Evolutionary conservation across 116 monocot species (phyloP).

Genomic region (Zostera marina): DNA sequence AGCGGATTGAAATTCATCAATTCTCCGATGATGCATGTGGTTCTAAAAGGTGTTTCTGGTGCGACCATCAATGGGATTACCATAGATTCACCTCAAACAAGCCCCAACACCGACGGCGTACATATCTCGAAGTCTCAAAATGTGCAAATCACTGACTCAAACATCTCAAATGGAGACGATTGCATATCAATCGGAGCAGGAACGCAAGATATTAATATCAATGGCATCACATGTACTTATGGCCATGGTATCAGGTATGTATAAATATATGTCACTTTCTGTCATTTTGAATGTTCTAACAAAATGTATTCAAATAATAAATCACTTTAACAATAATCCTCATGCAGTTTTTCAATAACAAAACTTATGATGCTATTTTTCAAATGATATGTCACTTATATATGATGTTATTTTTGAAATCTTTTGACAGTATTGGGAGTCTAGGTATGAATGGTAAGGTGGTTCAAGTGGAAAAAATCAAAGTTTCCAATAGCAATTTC

Average conservation of each 20-base stretch:
- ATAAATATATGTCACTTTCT: too few species aligned
- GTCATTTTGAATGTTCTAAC: too few species aligned
- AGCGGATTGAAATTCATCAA: background rate
- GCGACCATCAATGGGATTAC: background rate
- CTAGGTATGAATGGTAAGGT: constrained; percentile 10
- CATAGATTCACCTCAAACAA: constrained; percentile 17
- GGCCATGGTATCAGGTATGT: constrained; percentile 33
- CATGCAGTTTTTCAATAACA: too few species aligned
- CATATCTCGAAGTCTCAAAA: constrained; percentile 20
- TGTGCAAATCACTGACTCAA: constrained; percentile 18
- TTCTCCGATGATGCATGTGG: background rate
- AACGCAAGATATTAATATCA: constrained; percentile 8
- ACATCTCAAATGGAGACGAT: constrained; percentile 22
- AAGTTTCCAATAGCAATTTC: constrained; percentile 13
- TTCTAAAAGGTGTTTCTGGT: background rate
- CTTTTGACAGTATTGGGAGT: constrained; percentile 24
- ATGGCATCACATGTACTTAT: constrained; percentile 13
- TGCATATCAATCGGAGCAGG: constrained; percentile 20
- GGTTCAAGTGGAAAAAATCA: constrained; percentile 20
- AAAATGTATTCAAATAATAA: too few species aligned
- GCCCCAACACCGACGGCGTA: constrained; percentile 48
- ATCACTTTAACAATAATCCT: too few species aligned
- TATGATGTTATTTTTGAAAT: too few species aligned
- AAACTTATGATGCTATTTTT: too few species aligned
- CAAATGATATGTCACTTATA: too few species aligned